Evolutionary conservation across 2,329 filamentous ascomycete species (phyloP).

Genomic region (Paecilomyces sp.): DNA sequence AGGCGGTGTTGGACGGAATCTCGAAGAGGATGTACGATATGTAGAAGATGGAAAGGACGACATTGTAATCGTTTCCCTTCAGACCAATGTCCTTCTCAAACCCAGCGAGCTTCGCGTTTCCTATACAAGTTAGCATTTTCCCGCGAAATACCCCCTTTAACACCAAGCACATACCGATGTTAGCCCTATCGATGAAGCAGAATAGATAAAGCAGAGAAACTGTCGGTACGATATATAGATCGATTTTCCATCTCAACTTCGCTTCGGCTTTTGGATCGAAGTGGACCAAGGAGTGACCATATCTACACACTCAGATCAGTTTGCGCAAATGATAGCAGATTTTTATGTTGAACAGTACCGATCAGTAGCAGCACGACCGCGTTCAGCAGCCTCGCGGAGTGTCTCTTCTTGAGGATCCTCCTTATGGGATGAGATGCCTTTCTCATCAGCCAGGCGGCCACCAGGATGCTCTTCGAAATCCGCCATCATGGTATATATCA

Average conservation of each 20-base stretch:
- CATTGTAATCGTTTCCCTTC: conserved; percentile 61
- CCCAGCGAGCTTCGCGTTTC: conserved; percentile 62
- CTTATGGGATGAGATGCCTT: conserved; percentile 11
- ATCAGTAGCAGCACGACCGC: neutral
- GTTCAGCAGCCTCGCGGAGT: neutral
- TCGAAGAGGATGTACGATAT: conserved; percentile 67
- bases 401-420: conserved; percentile 7
- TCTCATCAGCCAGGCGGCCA: conserved; percentile 13
- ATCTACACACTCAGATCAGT: conserved; percentile 21
- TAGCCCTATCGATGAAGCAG: conserved; percentile 69
- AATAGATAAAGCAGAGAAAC: conserved; percentile 63
- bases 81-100: conserved; percentile 56
- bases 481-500: neutral
- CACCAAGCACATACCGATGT: conserved; percentile 49
- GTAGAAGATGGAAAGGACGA: conserved; percentile 61
- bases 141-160: neutral
- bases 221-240: conserved; percentile 58
- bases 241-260: conserved; percentile 56
- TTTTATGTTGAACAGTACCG: neutral
- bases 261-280: conserved; percentile 54
- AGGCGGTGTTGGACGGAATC: conserved; percentile 60
- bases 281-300: conserved; percentile 44
- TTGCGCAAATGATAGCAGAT: neutral
- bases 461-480: neutral
- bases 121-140: conserved; percentile 25